Conservation (phyloP, 495 filamentous ascomycete species). For the Haplographium delicatum region DNA sequence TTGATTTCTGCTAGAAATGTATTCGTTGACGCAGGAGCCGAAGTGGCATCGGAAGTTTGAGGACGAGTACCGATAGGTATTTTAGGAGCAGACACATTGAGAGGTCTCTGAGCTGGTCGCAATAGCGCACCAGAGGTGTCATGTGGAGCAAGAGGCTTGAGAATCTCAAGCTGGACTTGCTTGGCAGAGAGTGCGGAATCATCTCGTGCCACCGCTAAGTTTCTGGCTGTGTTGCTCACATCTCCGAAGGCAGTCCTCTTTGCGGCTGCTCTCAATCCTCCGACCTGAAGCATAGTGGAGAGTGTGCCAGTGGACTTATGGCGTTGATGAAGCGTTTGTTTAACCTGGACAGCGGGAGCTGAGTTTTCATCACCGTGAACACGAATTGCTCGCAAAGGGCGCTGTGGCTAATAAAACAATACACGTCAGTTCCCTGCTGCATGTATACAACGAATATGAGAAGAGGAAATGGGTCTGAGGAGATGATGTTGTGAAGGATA, state of each 20-base stretch:
- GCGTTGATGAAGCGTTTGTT: conserved; percentile 66
- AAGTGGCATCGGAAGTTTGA: conserved; percentile 27
- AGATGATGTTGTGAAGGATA: conserved; percentile 15
- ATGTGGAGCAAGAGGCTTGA: conserved; percentile 21
- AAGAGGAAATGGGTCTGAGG: conserved; percentile 9
- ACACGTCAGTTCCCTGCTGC: conserved; percentile 14
- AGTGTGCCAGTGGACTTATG: conserved; percentile 77
- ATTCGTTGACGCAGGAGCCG: conserved; percentile 15
- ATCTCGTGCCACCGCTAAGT: conserved; percentile 38
- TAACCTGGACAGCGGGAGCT: conserved; percentile 42
- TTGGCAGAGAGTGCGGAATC: conserved; percentile 48
- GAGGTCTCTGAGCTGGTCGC: conserved; percentile 61
- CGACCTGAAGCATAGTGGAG: conserved; percentile 45
- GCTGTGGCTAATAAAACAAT: conserved; percentile 60
- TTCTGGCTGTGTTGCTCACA: conserved; percentile 65
- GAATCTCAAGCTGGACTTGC: conserved; percentile 24
- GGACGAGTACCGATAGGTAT: conserved; percentile 41
- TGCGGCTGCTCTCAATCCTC: conserved; percentile 57
- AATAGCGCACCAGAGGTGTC: conserved; percentile 42
- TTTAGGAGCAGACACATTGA: conserved; percentile 40
- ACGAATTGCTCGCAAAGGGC: conserved; percentile 55
- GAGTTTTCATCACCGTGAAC: conserved; percentile 70
- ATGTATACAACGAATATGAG: neutral
- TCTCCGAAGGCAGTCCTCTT: conserved; percentile 79
- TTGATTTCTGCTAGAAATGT: neutral